Conservation (phyloP, 768 basidiomycete genomes). For the Fomitopsis pulvina region DNA sequence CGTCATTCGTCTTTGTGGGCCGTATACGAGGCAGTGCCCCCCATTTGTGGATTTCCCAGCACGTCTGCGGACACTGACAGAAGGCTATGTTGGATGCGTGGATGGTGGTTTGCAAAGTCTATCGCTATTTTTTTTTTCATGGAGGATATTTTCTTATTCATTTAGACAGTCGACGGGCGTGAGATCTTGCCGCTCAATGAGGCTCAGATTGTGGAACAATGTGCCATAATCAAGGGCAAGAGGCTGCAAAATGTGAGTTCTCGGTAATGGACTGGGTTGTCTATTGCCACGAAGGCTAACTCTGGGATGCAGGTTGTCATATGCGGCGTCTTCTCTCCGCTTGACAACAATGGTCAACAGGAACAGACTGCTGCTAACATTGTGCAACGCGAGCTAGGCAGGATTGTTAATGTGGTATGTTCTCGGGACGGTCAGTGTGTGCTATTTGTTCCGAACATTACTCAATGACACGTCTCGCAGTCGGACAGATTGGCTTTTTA, state of each 20-base stretch:
- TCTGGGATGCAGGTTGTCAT: conserved; percentile 26
- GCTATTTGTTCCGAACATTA: background rate
- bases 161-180: conserved; percentile 37
- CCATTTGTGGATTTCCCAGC: conserved; percentile 47
- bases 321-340: conserved; percentile 43
- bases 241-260: conserved; percentile 18
- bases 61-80: conserved; percentile 25
- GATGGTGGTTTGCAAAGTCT: conserved; percentile 35
- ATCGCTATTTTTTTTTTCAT: conserved; percentile 1
- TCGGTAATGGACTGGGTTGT: too few relatives aligned
- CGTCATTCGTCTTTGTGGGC: conserved; percentile 56
- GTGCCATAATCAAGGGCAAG: conserved; percentile 28
- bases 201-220: conserved; percentile 39
- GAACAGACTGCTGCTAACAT: conserved; percentile 41
- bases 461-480: conserved; percentile 18
- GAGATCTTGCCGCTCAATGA: conserved; percentile 38
- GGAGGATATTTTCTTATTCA: conserved; percentile 7
- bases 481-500: conserved; percentile 51
- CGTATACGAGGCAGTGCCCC: conserved; percentile 51
- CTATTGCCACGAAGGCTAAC: too few relatives aligned
- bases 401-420: conserved; percentile 18
- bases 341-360: conserved; percentile 37
- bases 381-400: conserved; percentile 35
- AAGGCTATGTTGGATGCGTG: conserved; percentile 30
- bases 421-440: conserved; percentile 18